Evolutionary conservation across 768 basidiomycete species (phyloP), one percentile per base, ranked within the genome.

Genomic region (Termitomyces heimii): DNA sequence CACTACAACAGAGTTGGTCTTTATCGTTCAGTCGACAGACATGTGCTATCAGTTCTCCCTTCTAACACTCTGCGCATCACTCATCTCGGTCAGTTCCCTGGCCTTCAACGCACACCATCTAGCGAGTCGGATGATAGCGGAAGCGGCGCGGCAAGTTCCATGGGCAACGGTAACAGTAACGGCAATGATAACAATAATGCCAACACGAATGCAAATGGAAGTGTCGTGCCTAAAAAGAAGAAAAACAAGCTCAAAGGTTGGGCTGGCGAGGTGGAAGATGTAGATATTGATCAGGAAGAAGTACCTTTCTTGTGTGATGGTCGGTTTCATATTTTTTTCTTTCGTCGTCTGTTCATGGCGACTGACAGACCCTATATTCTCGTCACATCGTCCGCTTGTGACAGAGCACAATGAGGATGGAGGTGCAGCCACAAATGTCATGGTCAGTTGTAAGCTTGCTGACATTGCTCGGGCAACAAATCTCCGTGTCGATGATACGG

Each of bases 381-480:
- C 75, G n/a, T 68, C 75, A 5, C 66, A 81, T 57, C 84, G 88
- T 26, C 72, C 72, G 2, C 80, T 85, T 55, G 81, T 84, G 60
- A 87, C 85, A 24, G 75, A 70, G 1, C 71, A 77, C 13, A 82
- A 82, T 50, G 68, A 75, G 4, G 85, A 91, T 59, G 91, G 90
- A 8, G 83, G 85, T 58, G 86, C 86, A 5, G 82, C 80, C 35
- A 83, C 83, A 6, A 86, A 93, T 60, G 78, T 89, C 56, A 75
- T 81, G 42, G 78, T 89, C 28, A 73, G 72, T 22, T 92, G 89
- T 68, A 86, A 87, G 20, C 79, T 98, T n/a, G 75, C 74, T 9
- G 85, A 91, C 35, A 83, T 98, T 56, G 87, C 93, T 1, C 75
- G 77, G 18, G 89, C 87, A 29, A 92, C 92, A 47, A 87, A 90